A percentile compares a stretch with the other conserved stretches of the same genome.
Evolutionary conservation across 352 stramenopile genomes (phyloP).

Genomic region (Pythium biforme): DNA sequence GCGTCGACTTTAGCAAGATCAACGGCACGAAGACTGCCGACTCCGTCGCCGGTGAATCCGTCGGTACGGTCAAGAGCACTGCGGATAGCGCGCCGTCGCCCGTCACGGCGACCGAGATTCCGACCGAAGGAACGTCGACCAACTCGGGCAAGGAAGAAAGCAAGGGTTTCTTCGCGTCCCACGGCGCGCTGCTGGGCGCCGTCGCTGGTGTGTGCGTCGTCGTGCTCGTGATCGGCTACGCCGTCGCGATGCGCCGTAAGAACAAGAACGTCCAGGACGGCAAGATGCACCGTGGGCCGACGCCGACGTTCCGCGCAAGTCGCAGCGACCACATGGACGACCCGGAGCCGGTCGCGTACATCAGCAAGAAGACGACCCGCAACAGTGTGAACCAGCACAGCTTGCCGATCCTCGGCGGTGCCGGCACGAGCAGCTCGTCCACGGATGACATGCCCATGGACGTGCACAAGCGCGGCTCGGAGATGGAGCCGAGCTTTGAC

Average conservation of each 20-base stretch:
- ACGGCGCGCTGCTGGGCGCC: conserved; percentile 15
- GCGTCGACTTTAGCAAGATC: not conserved
- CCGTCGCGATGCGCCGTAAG: conserved; percentile 24
- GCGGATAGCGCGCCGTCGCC: not conserved
- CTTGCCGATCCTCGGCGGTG: conserved; percentile 21
- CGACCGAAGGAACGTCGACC: conserved; percentile 1
- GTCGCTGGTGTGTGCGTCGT: conserved; percentile 19
- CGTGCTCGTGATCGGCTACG: conserved; percentile 23
- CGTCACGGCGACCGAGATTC: not conserved
- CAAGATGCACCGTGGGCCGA: conserved; percentile 9
- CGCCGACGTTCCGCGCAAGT: conserved; percentile 19
- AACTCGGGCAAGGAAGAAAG: conserved; percentile 54
- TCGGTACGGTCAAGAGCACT: not conserved
- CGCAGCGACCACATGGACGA: conserved; percentile 23
- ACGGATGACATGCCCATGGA: conserved; percentile 21
- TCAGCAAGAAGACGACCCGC: conserved; percentile 23
- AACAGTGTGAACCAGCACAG: conserved; percentile 10
- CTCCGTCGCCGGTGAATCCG: conserved; percentile 4
- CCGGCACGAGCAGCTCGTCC: conserved; percentile 20
- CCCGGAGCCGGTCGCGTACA: conserved; percentile 24
- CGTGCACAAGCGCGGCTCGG: conserved; percentile 20
- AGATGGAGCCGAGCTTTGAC: conserved; percentile 26
- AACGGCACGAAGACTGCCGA: not conserved
- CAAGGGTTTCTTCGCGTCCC: conserved; percentile 28
- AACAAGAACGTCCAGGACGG: conserved; percentile 1